Conservation (phyloP, 139 green algal species). For the Tetratostichococcus sp. region DNA sequence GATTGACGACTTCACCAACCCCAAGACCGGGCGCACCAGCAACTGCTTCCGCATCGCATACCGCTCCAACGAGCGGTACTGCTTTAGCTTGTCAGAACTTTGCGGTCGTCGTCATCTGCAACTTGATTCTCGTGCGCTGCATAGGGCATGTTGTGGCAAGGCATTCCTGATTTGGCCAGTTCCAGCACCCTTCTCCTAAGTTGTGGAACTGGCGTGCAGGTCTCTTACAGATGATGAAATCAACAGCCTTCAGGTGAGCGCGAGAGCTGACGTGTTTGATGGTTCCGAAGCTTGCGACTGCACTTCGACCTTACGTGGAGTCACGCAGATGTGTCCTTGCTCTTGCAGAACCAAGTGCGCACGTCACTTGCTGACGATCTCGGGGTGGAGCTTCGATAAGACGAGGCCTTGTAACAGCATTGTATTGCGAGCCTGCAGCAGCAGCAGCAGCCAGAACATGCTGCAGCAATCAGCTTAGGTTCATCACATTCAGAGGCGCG, state of each 20-base stretch:
- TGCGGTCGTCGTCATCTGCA: not conserved
- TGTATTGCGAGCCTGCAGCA: too few relatives aligned
- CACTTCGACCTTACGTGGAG: constrained; percentile 29
- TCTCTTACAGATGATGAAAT: constrained; percentile 96
- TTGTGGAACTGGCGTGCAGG: constrained; percentile 68
- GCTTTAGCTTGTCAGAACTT: not conserved
- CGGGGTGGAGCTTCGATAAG: constrained; percentile 44
- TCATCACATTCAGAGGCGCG: too few relatives aligned
- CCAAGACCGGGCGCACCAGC: constrained; percentile 81
- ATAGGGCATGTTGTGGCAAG: too few relatives aligned
- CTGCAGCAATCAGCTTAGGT: too few relatives aligned
- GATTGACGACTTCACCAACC: constrained; percentile 95
- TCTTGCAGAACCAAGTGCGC: constrained; percentile 6
- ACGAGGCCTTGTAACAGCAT: too few relatives aligned
- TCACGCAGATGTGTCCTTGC: constrained; percentile 22
- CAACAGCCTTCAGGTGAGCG: constrained; percentile 87
- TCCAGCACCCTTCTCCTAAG: too few relatives aligned
- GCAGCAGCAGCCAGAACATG: too few relatives aligned
- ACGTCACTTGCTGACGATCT: constrained; percentile 24
- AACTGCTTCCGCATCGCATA: constrained; percentile 98
- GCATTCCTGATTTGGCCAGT: too few relatives aligned
- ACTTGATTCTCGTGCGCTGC: constrained; percentile 20
- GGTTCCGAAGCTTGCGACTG: constrained; percentile 34
- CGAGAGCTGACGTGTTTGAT: constrained; percentile 21
- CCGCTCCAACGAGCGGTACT: constrained; percentile 28